Evolutionary conservation across 2,329 filamentous ascomycete species (phyloP), one percentile per base, ranked within the genome.

Genomic region (Aspergillus sp.): DNA sequence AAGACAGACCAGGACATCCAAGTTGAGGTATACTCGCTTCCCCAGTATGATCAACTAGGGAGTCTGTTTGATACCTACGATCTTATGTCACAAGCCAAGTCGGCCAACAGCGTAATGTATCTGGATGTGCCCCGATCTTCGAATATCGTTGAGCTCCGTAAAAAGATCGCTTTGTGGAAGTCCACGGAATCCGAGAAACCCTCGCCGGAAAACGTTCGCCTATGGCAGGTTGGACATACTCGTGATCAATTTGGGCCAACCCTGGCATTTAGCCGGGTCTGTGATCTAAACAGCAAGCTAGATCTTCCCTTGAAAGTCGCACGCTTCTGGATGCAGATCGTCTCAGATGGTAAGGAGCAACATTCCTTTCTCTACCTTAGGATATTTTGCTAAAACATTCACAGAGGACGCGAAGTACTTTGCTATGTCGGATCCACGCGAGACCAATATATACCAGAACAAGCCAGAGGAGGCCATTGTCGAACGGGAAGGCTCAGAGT

Each of bases 11-110:
- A 49, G 19, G 53, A 57, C 43, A 60, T 72, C 27, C 54, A 64
- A 11, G 56, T 72, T 27, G 70, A 72, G 43, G 50, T 71, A 2
- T 72, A 70, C 46, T 63, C 62, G 1, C 54, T 68, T 19, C 51
- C 62, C 4, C 52, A 56, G 13, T 62, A 65, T 34, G 59, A 63
- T 27, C 53, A 61, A 31, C 46, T 66, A 35, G 47, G 51, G 40
- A 69, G 67, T 39, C 53, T 72, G 4, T 69, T 72, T 37, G 67
- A 73, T 48, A 59, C 64, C n/a, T 67, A 72, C 46, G 65, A 68
- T 53, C 55, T 72, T 45, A 70, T 70, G 67, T 58, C 61, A 6
- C 57, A 60, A 13, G 60, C 67, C 5, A 67, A 66, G 41, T 45
- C 57, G 3, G 49, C 57, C 28, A 61, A 65, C 29, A 51, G 52